Evolutionary conservation across 176 grass and related monocot genomes (phyloP), one percentile per base, ranked within the genome.

Genomic region (Phragmites australis): DNA sequence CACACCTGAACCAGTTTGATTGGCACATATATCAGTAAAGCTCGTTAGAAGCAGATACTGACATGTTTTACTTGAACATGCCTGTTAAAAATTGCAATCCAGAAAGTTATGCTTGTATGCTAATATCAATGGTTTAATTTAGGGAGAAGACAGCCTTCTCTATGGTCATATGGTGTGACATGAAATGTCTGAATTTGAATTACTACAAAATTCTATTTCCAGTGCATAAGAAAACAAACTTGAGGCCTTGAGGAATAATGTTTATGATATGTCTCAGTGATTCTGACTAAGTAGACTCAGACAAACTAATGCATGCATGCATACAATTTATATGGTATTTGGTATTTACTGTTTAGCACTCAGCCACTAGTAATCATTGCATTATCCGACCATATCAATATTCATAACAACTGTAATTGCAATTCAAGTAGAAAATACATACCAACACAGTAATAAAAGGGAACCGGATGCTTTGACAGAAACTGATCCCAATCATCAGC

Each of bases 361-460:
- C 39, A 57, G 2, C 8, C 8, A 55, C 15, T 32, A 22, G 26
- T 31, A 66, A 30, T 52, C 6, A 37, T 3, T 45, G 30, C 52
- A 43, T 31, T 12, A 51, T 50, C 26, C 1, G 2, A 29, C 21
- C 47, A 54, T 48, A 12, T 40, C 4, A 61, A 73, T 65, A 9
- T 55, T 65, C 8, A 45, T 65, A 83, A 26, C 11, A 70, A 78
- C 17, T 62, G 18, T n/a, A 71, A 61, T 39, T 62, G 45, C 44
- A 63, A 18, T 61, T 42, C 5, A 12, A 68, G 43, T 22, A 77
- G n/a, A 68, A 22, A 87, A 16, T 43, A 46, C 23, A 43, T 79
- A 97, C 93, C 93, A 70, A 90, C 87, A 74, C 88, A 87, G 78
- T 97, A 97, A 65, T 97, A 97, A 74, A 97, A 97, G 50, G 93